A percentile compares a stretch with the other conserved stretches of the same genome.
Evolutionary conservation across 192 early-diverging fungal species (phyloP).

Genomic region (Phlyctochytrium arcticum): DNA sequence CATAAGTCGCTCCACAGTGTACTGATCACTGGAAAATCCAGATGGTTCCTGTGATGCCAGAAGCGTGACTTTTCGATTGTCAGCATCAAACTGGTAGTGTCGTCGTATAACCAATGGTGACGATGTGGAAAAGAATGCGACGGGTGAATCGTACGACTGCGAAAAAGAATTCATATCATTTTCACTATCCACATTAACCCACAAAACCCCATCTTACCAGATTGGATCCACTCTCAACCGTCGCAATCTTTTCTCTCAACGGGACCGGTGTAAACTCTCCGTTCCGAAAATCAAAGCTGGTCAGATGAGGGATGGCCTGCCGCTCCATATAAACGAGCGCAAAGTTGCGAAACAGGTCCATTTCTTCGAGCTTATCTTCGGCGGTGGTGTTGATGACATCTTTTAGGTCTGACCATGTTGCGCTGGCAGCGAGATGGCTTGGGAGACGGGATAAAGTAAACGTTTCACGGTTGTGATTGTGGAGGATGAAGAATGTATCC

Average conservation of each 20-base stretch:
- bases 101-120: constrained; percentile 5
- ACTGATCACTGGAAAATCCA: not conserved
- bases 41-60: too few species aligned
- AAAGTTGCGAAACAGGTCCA: constrained; percentile 16
- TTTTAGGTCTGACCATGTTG: not conserved
- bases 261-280: not conserved
- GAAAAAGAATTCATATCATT: too few species aligned
- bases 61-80: too few species aligned
- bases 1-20: constrained; percentile 1
- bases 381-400: not conserved
- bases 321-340: constrained; percentile 9
- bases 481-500: constrained; percentile 18
- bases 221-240: constrained; percentile 2
- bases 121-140: constrained; percentile 5
- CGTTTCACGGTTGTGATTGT: not conserved
- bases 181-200: too few species aligned
- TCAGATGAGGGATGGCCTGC: not conserved
- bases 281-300: not conserved
- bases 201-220: constrained; percentile 1
- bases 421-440: not conserved
- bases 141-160: not conserved
- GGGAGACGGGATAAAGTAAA: not conserved
- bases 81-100: constrained; percentile 12
- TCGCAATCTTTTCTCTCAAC: not conserved
- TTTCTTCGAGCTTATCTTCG: constrained; percentile 13